A percentile compares a stretch with the other conserved stretches of the same genome.
Evolutionary conservation across 2,329 filamentous ascomycete species (phyloP).

Genomic region (Curvularia hawaiiensis): DNA sequence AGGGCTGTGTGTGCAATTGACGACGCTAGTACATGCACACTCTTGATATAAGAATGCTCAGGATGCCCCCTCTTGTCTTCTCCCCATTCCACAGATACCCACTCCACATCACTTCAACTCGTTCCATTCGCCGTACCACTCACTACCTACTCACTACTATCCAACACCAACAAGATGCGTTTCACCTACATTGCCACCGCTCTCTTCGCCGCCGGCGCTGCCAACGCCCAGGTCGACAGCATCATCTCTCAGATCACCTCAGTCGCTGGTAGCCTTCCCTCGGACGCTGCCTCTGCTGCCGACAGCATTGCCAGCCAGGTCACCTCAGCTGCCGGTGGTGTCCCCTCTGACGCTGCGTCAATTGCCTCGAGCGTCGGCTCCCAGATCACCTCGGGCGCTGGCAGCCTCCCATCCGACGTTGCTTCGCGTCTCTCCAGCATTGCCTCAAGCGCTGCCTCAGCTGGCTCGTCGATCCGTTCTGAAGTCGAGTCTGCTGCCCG

Average conservation of each 20-base stretch:
- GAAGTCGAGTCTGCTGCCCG: constrained; percentile 19
- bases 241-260: constrained; percentile 28
- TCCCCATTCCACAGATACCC: constrained; percentile 14
- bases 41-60: constrained; percentile 23
- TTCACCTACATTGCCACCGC: constrained; percentile 41
- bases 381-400: constrained; percentile 11
- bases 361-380: constrained; percentile 19
- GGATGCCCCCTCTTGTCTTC: constrained; percentile 16
- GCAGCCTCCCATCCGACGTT: not conserved
- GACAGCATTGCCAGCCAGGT: constrained; percentile 14
- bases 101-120: constrained; percentile 16
- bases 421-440: constrained; percentile 15
- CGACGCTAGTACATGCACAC: constrained; percentile 19
- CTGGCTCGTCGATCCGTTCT: constrained; percentile 21
- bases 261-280: constrained; percentile 12
- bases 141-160: not conserved
- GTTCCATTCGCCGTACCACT: constrained; percentile 5
- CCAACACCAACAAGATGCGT: constrained; percentile 36
- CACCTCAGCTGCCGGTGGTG: constrained; percentile 21
- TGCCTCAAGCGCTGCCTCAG: constrained; percentile 15
- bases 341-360: constrained; percentile 21
- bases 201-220: constrained; percentile 36
- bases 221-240: constrained; percentile 37
- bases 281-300: constrained; percentile 17
- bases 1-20: constrained; percentile 10